A percentile compares a stretch with the other conserved stretches of the same genome.
These are phyloP conservation scores for Omphalotus olearius DNA, from an alignment of 1,284 basidiomycete species.

Conservation along the genomic window DNA sequence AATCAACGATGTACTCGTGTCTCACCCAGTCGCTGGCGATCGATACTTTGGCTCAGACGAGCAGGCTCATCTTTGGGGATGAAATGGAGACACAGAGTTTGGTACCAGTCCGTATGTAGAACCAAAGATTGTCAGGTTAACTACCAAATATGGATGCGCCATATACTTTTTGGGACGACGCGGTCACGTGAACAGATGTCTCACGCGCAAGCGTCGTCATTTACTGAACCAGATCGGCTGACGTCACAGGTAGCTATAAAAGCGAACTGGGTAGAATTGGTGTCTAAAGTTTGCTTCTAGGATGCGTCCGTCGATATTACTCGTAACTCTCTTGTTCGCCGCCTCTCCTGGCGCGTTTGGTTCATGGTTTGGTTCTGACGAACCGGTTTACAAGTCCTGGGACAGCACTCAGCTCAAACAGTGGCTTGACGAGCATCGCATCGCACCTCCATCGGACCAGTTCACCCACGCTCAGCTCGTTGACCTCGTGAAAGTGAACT, in stretches of 20 bases:
- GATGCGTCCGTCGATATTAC: slow-evolving; percentile 37
- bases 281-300: neutral
- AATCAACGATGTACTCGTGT: slow-evolving; percentile 21
- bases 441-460: slow-evolving; percentile 38
- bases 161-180: too few species aligned
- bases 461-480: slow-evolving; percentile 45
- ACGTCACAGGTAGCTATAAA: too few species aligned
- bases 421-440: slow-evolving; percentile 72
- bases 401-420: slow-evolving; percentile 55
- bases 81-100: too few species aligned
- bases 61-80: slow-evolving; percentile 6
- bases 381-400: slow-evolving; percentile 58
- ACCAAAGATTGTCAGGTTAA: too few species aligned
- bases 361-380: slow-evolving; percentile 49
- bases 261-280: slow-evolving; percentile 1
- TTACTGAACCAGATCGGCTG: too few species aligned
- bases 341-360: slow-evolving; percentile 35
- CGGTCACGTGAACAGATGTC: too few species aligned
- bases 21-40: slow-evolving; percentile 3
- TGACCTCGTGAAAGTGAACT: slow-evolving; percentile 59
- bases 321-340: slow-evolving; percentile 32
- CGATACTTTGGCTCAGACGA: slow-evolving; percentile 4
- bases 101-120: too few species aligned
- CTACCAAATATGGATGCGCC: too few species aligned
- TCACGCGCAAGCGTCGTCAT: too few species aligned